phyloP scores from a whole-genome alignment of 2,329 filamentous ascomycete genomes.

The Claviceps fusiformis region DNA sequence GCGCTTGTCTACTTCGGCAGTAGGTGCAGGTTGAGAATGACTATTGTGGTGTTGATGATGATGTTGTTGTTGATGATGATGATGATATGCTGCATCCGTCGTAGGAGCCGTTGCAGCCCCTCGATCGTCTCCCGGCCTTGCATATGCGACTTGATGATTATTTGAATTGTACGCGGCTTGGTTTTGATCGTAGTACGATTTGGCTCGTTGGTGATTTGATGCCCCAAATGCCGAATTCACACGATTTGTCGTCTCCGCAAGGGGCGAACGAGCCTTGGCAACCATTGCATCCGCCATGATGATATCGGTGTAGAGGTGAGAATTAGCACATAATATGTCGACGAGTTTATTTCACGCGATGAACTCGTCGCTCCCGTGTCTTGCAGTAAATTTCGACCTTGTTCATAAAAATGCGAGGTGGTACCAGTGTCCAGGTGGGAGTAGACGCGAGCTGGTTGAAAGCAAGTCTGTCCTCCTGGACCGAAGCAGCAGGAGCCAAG shows the following conservation, averaged over 20 bases:
- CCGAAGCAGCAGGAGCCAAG: conserved; percentile 3
- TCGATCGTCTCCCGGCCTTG: conserved; percentile 1
- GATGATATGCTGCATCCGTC: not conserved
- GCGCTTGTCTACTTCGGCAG: conserved; percentile 22
- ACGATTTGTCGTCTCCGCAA: conserved; percentile 34
- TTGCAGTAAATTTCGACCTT: not conserved
- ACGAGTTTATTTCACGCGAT: conserved; percentile 5
- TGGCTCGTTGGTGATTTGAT: conserved; percentile 15
- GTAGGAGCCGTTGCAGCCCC: not conserved
- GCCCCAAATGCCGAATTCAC: conserved; percentile 27
- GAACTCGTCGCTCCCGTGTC: conserved; percentile 4
- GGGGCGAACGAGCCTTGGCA: conserved; percentile 24
- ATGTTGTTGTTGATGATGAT: not conserved
- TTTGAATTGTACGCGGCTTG: conserved; percentile 4
- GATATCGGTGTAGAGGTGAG: conserved; percentile 9
- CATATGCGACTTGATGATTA: conserved; percentile 4
- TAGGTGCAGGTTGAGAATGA: conserved; percentile 13
- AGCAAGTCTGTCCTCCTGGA: not conserved
- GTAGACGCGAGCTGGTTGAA: conserved; percentile 1
- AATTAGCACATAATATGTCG: conserved; percentile 23
- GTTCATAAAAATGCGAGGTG: not conserved
- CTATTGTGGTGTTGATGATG: too few species aligned
- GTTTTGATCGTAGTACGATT: conserved; percentile 17
- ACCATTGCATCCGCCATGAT: conserved; percentile 18
- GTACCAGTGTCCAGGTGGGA: not conserved